Conservation (phyloP, 768 basidiomycete species). For the Termitomyces sp. region DNA sequence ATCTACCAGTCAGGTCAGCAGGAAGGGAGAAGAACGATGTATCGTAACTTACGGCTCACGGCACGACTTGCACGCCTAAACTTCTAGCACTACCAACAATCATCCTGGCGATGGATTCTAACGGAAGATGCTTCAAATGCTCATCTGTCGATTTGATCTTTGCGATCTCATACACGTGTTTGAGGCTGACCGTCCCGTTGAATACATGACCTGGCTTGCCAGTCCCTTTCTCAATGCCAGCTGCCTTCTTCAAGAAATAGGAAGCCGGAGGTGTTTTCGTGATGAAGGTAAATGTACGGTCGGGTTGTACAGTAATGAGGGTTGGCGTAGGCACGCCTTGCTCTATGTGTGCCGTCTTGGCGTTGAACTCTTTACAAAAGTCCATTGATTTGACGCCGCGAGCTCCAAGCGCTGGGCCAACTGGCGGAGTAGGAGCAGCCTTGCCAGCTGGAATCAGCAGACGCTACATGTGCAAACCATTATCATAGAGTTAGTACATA, state of each 20-base stretch:
- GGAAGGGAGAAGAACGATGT: conserved; percentile 10
- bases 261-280: conserved; percentile 88
- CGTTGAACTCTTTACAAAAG: conserved; percentile 99
- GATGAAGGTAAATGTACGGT: conserved; percentile 90
- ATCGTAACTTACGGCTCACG: conserved; percentile 40
- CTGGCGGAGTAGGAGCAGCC: conserved; percentile 92
- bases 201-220: conserved; percentile 75
- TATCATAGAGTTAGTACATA: conserved; percentile 8
- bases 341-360: conserved; percentile 84
- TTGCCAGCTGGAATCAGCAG: conserved; percentile 89
- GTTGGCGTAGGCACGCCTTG: conserved; percentile 87
- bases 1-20: conserved; percentile 8
- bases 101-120: conserved; percentile 85
- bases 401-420: conserved; percentile 96
- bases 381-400: conserved; percentile 99
- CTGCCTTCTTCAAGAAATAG: conserved; percentile 87
- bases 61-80: conserved; percentile 85
- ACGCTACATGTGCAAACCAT: conserved; percentile 40
- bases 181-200: conserved; percentile 81
- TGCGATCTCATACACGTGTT: conserved; percentile 98
- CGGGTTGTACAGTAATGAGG: conserved; percentile 89
- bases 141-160: conserved; percentile 93
- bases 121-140: conserved; percentile 77
- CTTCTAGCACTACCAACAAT: conserved; percentile 86
- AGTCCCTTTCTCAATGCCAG: conserved; percentile 87